Conservation (phyloP, 2,329 filamentous ascomycete species). For the Hawksworthiomyces lignivorus region DNA sequence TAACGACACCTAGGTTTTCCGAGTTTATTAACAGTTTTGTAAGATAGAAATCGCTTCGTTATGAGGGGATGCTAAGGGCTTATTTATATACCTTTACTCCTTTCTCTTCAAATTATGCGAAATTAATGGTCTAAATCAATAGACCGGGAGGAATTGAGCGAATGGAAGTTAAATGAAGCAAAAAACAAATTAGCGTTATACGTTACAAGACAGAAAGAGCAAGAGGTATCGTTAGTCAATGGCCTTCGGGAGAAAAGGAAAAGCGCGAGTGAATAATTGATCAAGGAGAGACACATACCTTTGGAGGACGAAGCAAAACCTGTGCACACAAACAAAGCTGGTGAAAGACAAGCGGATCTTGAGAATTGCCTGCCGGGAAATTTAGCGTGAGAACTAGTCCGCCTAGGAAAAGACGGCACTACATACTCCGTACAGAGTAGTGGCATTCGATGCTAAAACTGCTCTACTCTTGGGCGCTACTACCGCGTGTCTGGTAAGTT, state of each 20-base stretch:
- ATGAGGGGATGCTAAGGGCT: too few relatives aligned
- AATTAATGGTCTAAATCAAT: too few relatives aligned
- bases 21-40: too few relatives aligned
- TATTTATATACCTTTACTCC: too few relatives aligned
- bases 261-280: not conserved
- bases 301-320: not conserved
- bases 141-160: not conserved
- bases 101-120: not conserved
- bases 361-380: conserved; percentile 10
- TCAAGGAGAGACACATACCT: not conserved
- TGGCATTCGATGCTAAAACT: too few relatives aligned
- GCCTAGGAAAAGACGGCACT: not conserved
- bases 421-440: not conserved
- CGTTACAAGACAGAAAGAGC: not conserved
- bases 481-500: too few relatives aligned
- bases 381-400: too few relatives aligned
- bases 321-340: too few relatives aligned
- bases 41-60: too few relatives aligned
- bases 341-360: conserved; percentile 2
- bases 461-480: too few relatives aligned
- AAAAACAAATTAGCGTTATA: not conserved
- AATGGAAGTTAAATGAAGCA: not conserved
- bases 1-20: too few relatives aligned
- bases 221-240: too few relatives aligned
- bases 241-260: not conserved